Evolutionary conservation across 352 stramenopile species (phyloP).

Genomic region (Phytophthora podocarpi): DNA sequence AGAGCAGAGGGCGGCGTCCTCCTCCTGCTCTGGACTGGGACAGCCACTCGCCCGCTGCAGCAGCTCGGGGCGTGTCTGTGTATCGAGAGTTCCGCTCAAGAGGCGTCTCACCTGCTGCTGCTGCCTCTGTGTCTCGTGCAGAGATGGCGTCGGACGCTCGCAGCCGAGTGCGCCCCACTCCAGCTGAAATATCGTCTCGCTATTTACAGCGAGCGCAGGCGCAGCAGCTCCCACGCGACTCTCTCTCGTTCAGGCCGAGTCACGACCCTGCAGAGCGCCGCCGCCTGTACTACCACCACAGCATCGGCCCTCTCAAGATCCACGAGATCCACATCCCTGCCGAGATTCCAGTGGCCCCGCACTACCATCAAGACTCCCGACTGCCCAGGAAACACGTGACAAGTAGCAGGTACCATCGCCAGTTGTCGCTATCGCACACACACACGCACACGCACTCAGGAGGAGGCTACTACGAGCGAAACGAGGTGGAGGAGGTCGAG

Average conservation of each 20-base stretch:
- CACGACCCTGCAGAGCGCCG: conserved; percentile 1
- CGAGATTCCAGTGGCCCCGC: conserved; percentile 1
- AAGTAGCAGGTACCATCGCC: conserved; percentile 3
- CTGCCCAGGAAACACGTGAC: conserved; percentile 9
- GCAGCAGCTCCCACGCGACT: not conserved
- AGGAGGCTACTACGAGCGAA: conserved; percentile 8
- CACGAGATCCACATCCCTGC: conserved; percentile 15
- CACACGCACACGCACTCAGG: too few relatives aligned
- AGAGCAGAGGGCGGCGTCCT: not conserved
- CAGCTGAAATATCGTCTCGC: not conserved
- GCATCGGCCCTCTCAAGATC: conserved; percentile 19
- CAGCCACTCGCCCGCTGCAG: not conserved
- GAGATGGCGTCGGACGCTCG: too few relatives aligned
- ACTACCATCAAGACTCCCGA: conserved; percentile 2
- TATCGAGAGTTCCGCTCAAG: conserved; percentile 6
- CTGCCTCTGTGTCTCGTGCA: too few relatives aligned
- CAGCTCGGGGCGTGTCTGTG: not conserved
- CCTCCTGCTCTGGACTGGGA: not conserved
- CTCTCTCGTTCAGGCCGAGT: not conserved
- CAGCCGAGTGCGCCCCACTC: conserved; percentile 1
- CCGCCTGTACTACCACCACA: conserved; percentile 20
- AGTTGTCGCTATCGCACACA: not conserved
- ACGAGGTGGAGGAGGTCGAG: not conserved
- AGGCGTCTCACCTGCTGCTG: not conserved
- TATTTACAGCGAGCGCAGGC: not conserved